These are phyloP conservation scores for Entomortierella beljakovae DNA, from an alignment of 192 early-diverging fungal genomes.

Conservation along the genomic window DNA sequence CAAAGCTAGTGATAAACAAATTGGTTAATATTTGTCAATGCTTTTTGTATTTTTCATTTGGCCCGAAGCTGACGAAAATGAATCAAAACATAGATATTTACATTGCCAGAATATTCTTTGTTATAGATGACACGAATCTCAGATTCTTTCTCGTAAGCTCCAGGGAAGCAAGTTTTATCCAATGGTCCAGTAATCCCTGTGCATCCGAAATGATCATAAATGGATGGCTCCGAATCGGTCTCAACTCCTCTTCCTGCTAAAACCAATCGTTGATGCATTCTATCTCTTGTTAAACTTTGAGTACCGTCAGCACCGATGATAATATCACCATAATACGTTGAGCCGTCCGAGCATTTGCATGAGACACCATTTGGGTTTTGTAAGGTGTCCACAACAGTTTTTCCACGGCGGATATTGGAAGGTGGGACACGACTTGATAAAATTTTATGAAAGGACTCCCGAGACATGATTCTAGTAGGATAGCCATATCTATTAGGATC, in stretches of 20 bases:
- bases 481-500: slow-evolving; percentile 25
- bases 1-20: slow-evolving; percentile 23
- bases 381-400: slow-evolving; percentile 23
- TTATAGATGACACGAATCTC: slow-evolving; percentile 26
- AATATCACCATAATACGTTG: slow-evolving; percentile 43
- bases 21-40: no score
- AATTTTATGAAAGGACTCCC: slow-evolving; percentile 9
- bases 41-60: no score
- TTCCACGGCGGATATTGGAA: slow-evolving; percentile 20
- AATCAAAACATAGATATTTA: slow-evolving; percentile 1
- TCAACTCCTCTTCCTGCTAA: slow-evolving; percentile 13
- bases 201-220: slow-evolving; percentile 6
- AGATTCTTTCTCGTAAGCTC: neutral
- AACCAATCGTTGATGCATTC: slow-evolving; percentile 17
- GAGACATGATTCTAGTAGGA: slow-evolving; percentile 11
- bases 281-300: slow-evolving; percentile 23
- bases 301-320: slow-evolving; percentile 41
- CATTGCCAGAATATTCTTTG: slow-evolving; percentile 26
- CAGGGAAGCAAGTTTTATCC: slow-evolving; percentile 20
- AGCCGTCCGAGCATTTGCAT: slow-evolving; percentile 36
- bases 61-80: no score
- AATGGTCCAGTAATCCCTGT: slow-evolving; percentile 19
- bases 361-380: slow-evolving; percentile 38
- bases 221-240: slow-evolving; percentile 24
- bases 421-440: slow-evolving; percentile 14